These are phyloP conservation scores for Plasmodium gonderi DNA, from an alignment of 169 alveolate species.

Conservation along the genomic window DNA sequence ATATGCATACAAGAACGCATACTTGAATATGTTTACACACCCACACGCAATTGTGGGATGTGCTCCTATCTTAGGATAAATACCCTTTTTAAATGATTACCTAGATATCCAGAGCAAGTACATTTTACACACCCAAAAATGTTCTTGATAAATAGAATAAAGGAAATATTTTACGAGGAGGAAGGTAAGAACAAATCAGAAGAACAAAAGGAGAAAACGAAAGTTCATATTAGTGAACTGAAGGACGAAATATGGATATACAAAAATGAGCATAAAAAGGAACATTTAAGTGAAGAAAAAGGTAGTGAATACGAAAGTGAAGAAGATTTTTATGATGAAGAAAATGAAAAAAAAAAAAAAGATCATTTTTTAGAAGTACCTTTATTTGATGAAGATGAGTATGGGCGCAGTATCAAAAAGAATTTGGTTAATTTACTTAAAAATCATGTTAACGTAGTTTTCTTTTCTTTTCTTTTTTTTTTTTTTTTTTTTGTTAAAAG, in stretches of 20 bases:
- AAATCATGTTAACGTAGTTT: background rate
- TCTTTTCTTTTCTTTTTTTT: background rate
- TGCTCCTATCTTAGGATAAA: no score
- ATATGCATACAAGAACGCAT: background rate
- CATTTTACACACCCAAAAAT: slow-evolving; percentile 9
- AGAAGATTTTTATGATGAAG: slow-evolving; percentile 37
- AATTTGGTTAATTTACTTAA: slow-evolving; percentile 23
- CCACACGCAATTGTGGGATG: background rate
- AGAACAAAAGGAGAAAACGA: slow-evolving; percentile 15
- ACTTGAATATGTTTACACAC: no score
- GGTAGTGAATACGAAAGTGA: slow-evolving; percentile 13
- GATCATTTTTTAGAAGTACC: slow-evolving; percentile 75
- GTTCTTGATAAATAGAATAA: slow-evolving; percentile 23
- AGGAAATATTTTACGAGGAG: slow-evolving; percentile 36
- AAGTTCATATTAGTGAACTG: slow-evolving; percentile 53
- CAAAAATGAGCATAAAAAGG: slow-evolving; percentile 50
- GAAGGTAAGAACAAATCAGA: slow-evolving; percentile 3
- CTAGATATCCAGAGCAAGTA: background rate
- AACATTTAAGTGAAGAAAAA: slow-evolving; percentile 37
- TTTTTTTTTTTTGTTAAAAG: background rate
- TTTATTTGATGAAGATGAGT: slow-evolving; percentile 70
- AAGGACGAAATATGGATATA: slow-evolving; percentile 75
- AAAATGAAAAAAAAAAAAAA: slow-evolving; percentile 15
- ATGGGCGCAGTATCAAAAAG: slow-evolving; percentile 42
- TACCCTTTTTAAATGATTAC: no score